A percentile compares a stretch with the other conserved stretches of the same genome.
phyloP scores from a whole-genome alignment of 192 early-diverging fungal species.

The Coemansia pectinata region DNA sequence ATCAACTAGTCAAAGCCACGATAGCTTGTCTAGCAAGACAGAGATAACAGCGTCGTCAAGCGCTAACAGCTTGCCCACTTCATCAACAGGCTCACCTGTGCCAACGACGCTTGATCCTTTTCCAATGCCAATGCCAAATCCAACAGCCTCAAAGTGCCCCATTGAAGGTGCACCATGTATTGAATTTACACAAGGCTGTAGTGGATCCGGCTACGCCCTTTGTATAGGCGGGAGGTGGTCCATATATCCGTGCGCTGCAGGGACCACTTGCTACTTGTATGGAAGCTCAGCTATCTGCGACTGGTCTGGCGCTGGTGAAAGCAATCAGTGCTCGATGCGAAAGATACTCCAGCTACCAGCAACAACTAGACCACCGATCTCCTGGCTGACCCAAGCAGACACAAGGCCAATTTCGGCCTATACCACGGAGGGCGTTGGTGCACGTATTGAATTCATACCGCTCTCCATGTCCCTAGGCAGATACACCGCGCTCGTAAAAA shows the following conservation, averaged over 20 bases:
- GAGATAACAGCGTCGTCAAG: neutral
- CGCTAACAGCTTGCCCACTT: neutral
- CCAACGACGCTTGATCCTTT: neutral
- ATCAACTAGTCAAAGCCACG: neutral
- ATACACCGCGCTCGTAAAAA: constrained; percentile 45
- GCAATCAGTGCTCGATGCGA: constrained; percentile 31
- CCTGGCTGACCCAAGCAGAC: constrained; percentile 22
- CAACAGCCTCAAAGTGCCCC: constrained; percentile 30
- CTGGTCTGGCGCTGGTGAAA: constrained; percentile 34
- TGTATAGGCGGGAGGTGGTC: constrained; percentile 54
- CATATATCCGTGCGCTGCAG: constrained; percentile 40
- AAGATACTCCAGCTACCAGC: constrained; percentile 22
- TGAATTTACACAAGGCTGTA: constrained; percentile 45
- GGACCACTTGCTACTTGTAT: constrained; percentile 49
- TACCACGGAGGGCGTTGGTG: constrained; percentile 24
- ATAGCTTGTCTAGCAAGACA: neutral
- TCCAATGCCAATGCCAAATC: constrained; percentile 4
- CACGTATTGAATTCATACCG: constrained; percentile 40
- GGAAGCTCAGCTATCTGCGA: constrained; percentile 35
- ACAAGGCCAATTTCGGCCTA: constrained; percentile 31
- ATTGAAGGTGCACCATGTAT: constrained; percentile 49
- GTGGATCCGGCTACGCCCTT: constrained; percentile 41
- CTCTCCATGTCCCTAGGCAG: constrained; percentile 23
- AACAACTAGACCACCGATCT: constrained; percentile 14
- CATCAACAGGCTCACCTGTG: neutral